A percentile compares a stretch with the other conserved stretches of the same genome.
phyloP scores from a whole-genome alignment of 2,329 filamentous ascomycete species.

The Fusarium begoniae region DNA sequence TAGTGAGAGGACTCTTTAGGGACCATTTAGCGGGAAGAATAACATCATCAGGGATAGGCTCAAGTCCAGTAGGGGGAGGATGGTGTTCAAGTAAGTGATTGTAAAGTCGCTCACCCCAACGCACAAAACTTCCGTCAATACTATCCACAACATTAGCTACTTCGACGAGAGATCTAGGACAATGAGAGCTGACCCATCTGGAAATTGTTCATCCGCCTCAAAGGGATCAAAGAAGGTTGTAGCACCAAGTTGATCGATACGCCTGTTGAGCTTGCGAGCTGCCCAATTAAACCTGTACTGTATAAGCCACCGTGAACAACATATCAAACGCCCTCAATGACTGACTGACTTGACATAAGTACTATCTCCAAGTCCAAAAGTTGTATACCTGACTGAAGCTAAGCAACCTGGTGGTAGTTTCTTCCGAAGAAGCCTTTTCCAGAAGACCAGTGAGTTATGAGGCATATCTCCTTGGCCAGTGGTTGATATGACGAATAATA shows the following conservation, averaged over 20 bases:
- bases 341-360: constrained; percentile 84
- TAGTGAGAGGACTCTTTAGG: constrained; percentile 33
- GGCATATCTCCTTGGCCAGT: constrained; percentile 96
- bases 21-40: constrained; percentile 78
- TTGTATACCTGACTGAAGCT: constrained; percentile 75
- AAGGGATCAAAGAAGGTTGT: constrained; percentile 78
- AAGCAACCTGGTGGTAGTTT: constrained; percentile 78
- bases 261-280: constrained; percentile 84
- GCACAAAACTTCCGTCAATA: constrained; percentile 81
- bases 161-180: too few relatives aligned
- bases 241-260: constrained; percentile 85
- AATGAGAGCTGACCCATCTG: constrained; percentile 76
- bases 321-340: neutral
- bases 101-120: constrained; percentile 77
- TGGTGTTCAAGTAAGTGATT: constrained; percentile 72
- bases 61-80: constrained; percentile 72
- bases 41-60: constrained; percentile 77
- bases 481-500: constrained; percentile 87
- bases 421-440: constrained; percentile 84
- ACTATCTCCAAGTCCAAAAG: constrained; percentile 92
- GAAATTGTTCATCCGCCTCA: constrained; percentile 93
- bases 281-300: constrained; percentile 85
- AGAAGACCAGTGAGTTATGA: constrained; percentile 81
- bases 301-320: neutral
- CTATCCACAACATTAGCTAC: constrained; percentile 54